These are phyloP conservation scores for Andrographis paniculata DNA, from an alignment of 305 asterid genomes.

Conservation along the genomic window DNA sequence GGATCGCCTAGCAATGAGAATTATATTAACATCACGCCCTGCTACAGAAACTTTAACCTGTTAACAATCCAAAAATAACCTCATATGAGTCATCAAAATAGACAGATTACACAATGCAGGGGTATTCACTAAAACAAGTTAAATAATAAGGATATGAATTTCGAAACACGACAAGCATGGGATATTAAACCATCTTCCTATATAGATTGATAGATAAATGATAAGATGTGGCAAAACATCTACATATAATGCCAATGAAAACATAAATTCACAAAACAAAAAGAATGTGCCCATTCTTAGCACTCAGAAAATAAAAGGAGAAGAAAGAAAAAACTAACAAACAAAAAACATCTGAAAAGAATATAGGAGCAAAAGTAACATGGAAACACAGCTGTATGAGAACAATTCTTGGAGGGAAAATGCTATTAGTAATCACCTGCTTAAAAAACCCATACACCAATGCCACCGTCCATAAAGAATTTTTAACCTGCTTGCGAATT, in stretches of 20 bases:
- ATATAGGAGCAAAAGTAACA: not conserved
- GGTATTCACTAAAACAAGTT: conserved; percentile 3
- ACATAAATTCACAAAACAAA: not conserved
- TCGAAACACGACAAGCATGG: not conserved
- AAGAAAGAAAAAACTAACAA: not conserved
- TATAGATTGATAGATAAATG: conserved; percentile 2
- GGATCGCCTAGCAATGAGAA: conserved; percentile 87
- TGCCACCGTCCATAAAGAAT: conserved; percentile 84
- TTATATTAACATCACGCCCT: conserved; percentile 49
- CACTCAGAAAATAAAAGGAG: not conserved
- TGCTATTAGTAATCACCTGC: conserved; percentile 43
- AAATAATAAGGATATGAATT: conserved; percentile 3
- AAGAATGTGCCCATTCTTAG: not conserved
- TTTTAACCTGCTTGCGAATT: conserved; percentile 66
- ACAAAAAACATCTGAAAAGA: conserved; percentile 4
- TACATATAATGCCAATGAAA: not conserved
- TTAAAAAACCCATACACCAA: conserved; percentile 82
- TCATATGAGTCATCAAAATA: conserved; percentile 6
- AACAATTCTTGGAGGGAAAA: not conserved
- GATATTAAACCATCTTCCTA: conserved; percentile 5
- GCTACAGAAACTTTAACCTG: conserved; percentile 63
- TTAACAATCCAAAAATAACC: conserved; percentile 12
- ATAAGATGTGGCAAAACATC: conserved; percentile 7
- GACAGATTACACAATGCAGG: not conserved
- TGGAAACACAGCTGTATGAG: not conserved